Evolutionary conservation across 2,329 filamentous ascomycete species (phyloP).

Genomic region (Corinectria fuckeliana): DNA sequence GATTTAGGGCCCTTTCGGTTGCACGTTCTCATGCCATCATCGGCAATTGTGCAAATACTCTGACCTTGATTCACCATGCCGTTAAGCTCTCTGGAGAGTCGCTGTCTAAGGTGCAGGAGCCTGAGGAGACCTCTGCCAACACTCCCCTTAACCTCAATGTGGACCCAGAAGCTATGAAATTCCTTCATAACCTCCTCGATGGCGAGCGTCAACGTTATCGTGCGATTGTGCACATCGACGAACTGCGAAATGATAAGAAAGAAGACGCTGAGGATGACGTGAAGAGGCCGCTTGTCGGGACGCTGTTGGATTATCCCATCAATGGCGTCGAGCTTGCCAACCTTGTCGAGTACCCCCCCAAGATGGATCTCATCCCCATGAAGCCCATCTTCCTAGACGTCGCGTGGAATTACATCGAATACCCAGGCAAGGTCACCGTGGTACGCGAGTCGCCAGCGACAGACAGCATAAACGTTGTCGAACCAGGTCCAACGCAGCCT

Average conservation of each 20-base stretch:
- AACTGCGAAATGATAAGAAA: slow-evolving; percentile 61
- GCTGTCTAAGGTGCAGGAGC: slow-evolving; percentile 52
- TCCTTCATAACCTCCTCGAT: slow-evolving; percentile 67
- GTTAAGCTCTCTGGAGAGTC: slow-evolving; percentile 66
- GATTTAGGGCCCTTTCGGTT: slow-evolving; percentile 76
- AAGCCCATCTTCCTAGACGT: slow-evolving; percentile 97
- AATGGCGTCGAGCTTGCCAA: slow-evolving; percentile 77
- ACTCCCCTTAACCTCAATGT: slow-evolving; percentile 73
- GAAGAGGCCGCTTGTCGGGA: slow-evolving; percentile 70
- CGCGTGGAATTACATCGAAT: slow-evolving; percentile 97
- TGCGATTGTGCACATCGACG: slow-evolving; percentile 83
- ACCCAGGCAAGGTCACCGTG: slow-evolving; percentile 67
- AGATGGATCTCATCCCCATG: slow-evolving; percentile 80
- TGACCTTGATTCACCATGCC: slow-evolving; percentile 83
- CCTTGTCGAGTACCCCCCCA: slow-evolving; percentile 86
- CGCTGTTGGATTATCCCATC: slow-evolving; percentile 75
- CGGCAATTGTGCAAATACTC: slow-evolving; percentile 74
- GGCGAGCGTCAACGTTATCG: slow-evolving; percentile 81
- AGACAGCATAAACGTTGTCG: slow-evolving; percentile 33
- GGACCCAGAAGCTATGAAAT: slow-evolving; percentile 61
- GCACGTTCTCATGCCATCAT: slow-evolving; percentile 83
- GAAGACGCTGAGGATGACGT: slow-evolving; percentile 41
- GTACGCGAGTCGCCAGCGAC: slow-evolving; percentile 32
- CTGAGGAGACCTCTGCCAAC: slow-evolving; percentile 32
- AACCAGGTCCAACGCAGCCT: slow-evolving; percentile 46